Evolutionary conservation across 23 red algal species (phyloP).

Genomic region (Gracilariopsis chorda): DNA sequence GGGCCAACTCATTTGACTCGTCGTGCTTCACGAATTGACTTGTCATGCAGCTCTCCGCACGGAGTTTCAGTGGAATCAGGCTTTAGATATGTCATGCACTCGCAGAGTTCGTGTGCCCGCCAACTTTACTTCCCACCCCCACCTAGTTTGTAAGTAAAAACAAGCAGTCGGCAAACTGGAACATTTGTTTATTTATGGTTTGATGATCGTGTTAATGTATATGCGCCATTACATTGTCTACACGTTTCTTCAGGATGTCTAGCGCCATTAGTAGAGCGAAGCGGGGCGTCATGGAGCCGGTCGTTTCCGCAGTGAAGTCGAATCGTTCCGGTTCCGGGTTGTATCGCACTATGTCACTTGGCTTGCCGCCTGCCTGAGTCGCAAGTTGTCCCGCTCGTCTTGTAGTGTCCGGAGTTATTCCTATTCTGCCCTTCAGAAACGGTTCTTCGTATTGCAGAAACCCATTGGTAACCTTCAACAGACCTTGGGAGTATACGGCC

Average conservation of each 20-base stretch:
- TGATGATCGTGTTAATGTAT: slow-evolving; percentile 30
- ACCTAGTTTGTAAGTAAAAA: no score
- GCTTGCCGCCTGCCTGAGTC: slow-evolving; percentile 24
- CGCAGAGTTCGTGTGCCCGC: no score
- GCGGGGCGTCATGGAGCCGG: slow-evolving; percentile 51
- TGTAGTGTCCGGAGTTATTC: slow-evolving; percentile 66
- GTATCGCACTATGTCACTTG: slow-evolving; percentile 52
- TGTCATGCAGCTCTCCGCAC: no score
- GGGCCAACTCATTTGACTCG: no score
- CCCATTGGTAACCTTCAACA: slow-evolving; percentile 27
- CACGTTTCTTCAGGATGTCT: slow-evolving; percentile 29
- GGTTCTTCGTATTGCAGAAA: slow-evolving; percentile 66
- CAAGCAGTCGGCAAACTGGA: no score
- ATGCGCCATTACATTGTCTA: slow-evolving; percentile 28
- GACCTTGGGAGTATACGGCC: slow-evolving; percentile 42
- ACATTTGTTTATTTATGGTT: no score
- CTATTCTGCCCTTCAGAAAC: slow-evolving; percentile 58
- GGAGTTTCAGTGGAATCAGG: no score
- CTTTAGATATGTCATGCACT: no score
- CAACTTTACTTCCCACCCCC: no score
- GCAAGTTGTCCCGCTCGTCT: slow-evolving; percentile 54
- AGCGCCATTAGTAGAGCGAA: slow-evolving; percentile 51
- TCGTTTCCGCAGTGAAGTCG: slow-evolving; percentile 74
- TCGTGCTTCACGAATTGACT: no score
- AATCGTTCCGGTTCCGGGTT: slow-evolving; percentile 58